A percentile compares a stretch with the other conserved stretches of the same genome.
These are phyloP conservation scores for Apiotrichum mycotoxinovorans DNA, from an alignment of 1,284 basidiomycete genomes.

Conservation along the genomic window DNA sequence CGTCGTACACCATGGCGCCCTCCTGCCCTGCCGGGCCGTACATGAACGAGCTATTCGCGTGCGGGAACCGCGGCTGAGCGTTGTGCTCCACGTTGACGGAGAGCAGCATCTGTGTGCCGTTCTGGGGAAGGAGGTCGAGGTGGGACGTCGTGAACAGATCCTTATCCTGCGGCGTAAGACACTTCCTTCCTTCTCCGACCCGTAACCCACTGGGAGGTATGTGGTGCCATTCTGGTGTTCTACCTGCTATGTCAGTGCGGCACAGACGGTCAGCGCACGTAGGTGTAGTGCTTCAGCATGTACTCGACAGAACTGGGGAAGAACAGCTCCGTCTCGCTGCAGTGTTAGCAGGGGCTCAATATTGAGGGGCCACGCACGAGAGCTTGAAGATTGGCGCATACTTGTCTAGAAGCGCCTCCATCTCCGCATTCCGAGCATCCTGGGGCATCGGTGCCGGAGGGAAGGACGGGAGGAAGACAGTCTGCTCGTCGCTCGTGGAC, in stretches of 20 bases:
- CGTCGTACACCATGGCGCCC: conserved; percentile 18
- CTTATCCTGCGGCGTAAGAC: conserved; percentile 18
- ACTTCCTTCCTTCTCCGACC: too few relatives aligned
- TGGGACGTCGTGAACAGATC: conserved; percentile 20
- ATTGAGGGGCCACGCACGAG: conserved; percentile 26
- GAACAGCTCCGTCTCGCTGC: conserved; percentile 34
- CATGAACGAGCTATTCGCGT: conserved; percentile 30
- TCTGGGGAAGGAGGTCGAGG: conserved; percentile 25
- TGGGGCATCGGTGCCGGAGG: background rate
- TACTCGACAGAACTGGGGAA: conserved; percentile 44
- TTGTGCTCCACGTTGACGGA: conserved; percentile 35
- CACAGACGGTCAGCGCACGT: conserved; percentile 13
- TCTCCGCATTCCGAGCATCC: conserved; percentile 5
- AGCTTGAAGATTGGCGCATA: conserved; percentile 46
- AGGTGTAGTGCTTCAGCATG: conserved; percentile 43
- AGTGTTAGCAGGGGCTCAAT: background rate
- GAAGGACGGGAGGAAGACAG: background rate
- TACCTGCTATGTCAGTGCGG: conserved; percentile 13
- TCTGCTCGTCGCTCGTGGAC: background rate
- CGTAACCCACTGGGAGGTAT: conserved; percentile 2
- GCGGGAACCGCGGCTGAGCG: conserved; percentile 35
- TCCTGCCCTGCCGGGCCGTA: conserved; percentile 35
- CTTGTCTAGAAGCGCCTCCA: conserved; percentile 33
- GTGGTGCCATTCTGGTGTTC: conserved; percentile 19
- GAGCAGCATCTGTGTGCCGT: conserved; percentile 23